Evolutionary conservation across 192 early-diverging fungal species (phyloP).

Genomic region (Linnemannia zychae): DNA sequence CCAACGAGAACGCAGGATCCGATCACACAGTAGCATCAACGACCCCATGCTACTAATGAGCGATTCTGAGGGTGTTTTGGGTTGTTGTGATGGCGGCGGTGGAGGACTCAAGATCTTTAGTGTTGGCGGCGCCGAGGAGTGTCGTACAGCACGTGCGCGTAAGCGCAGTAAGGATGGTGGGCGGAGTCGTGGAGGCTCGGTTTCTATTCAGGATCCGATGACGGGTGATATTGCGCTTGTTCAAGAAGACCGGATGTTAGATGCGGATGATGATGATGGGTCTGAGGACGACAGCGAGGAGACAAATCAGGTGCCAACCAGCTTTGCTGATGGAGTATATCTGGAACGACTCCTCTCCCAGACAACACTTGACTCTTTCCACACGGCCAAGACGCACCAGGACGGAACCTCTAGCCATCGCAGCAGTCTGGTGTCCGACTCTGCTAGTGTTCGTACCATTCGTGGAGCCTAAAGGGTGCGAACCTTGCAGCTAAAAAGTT

Average conservation of each 20-base stretch:
- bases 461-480: background rate
- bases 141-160: background rate
- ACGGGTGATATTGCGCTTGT: background rate
- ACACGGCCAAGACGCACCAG: slow-evolving; percentile 9
- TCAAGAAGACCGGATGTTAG: background rate
- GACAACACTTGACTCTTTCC: slow-evolving; percentile 20
- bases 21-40: background rate
- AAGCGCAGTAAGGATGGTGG: background rate
- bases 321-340: slow-evolving; percentile 1
- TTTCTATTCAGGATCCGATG: background rate
- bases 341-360: slow-evolving; percentile 14
- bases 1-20: background rate
- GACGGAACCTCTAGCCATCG: background rate
- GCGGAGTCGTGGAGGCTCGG: background rate
- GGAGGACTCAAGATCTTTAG: slow-evolving; percentile 23
- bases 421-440: background rate
- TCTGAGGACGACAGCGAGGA: slow-evolving; percentile 1
- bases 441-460: background rate
- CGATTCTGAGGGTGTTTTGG: slow-evolving; percentile 14
- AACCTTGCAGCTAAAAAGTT: too few species aligned
- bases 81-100: slow-evolving; percentile 16
- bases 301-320: background rate
- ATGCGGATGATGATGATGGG: background rate
- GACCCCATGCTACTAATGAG: background rate
- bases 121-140: slow-evolving; percentile 11